Conservation (phyloP, 2,329 filamentous ascomycete species). For the Hymenoscyphus fructigenus region DNA sequence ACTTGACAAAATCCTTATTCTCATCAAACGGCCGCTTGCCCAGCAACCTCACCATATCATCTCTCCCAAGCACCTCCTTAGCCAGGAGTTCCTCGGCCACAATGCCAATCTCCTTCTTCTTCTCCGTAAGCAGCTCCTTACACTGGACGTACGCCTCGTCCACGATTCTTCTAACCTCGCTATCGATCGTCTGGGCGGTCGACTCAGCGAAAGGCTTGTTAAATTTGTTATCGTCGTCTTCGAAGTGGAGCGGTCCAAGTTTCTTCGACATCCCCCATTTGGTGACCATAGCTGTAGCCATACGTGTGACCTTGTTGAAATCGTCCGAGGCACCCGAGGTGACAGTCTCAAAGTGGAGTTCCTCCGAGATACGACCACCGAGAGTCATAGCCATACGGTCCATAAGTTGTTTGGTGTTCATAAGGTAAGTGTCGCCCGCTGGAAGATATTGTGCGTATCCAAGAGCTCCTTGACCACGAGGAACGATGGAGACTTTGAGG, state of each 20-base stretch:
- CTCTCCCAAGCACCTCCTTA: constrained; percentile 88
- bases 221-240: constrained; percentile 76
- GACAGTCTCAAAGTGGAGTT: constrained; percentile 94
- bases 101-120: constrained; percentile 84
- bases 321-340: constrained; percentile 94
- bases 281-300: constrained; percentile 98
- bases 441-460: constrained; percentile 98
- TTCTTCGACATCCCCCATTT: constrained; percentile 98
- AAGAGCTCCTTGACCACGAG: constrained; percentile 86
- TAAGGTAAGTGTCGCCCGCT: constrained; percentile 84
- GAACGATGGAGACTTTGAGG: constrained; percentile 98
- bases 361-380: constrained; percentile 90
- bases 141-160: constrained; percentile 92
- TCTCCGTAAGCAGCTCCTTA: constrained; percentile 75
- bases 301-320: constrained; percentile 95
- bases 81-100: constrained; percentile 88
- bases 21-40: constrained; percentile 84
- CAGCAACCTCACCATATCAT: constrained; percentile 88
- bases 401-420: constrained; percentile 95
- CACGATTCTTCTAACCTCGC: constrained; percentile 87
- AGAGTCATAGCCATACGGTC: constrained; percentile 99
- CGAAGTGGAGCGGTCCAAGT: constrained; percentile 89
- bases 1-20: constrained; percentile 84
- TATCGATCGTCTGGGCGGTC: constrained; percentile 88
- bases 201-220: constrained; percentile 96